Conservation (phyloP, 2,329 filamentous ascomycete genomes). For the Beauveria scarabaeidicola region DNA sequence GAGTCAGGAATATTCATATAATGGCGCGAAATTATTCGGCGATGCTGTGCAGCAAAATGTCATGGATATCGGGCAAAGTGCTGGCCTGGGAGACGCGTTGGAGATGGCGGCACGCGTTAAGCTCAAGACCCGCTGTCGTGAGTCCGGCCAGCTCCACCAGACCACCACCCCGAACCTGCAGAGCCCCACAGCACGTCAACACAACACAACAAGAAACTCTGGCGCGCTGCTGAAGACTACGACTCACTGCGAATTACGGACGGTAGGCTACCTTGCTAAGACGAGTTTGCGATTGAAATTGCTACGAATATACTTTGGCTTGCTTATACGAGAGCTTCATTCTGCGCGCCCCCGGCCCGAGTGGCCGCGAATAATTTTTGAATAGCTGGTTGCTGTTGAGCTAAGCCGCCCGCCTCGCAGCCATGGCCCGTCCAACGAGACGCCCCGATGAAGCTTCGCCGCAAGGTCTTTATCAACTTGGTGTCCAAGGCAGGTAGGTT, state of each 20-base stretch:
- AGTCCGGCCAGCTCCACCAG: neutral
- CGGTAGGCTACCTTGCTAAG: neutral
- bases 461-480: conserved; percentile 26
- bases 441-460: conserved; percentile 23
- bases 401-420: neutral
- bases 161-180: conserved; percentile 4
- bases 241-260: neutral
- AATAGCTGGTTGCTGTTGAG: neutral
- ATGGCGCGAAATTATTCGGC: too few relatives aligned
- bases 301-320: neutral
- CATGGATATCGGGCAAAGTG: neutral
- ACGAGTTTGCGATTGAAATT: neutral
- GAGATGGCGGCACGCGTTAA: conserved; percentile 3
- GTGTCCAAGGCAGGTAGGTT: conserved; percentile 31
- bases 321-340: neutral
- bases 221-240: neutral
- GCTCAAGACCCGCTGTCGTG: neutral
- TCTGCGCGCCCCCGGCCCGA: neutral
- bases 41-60: neutral
- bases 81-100: conserved; percentile 3
- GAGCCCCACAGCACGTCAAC: conserved; percentile 9
- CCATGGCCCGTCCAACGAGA: conserved; percentile 25
- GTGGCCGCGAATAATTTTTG: neutral
- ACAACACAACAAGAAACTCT: conserved; percentile 4
- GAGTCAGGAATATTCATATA: too few relatives aligned